phyloP scores from a whole-genome alignment of 257 asterid genomes.

The Solanum virginianum region DNA sequence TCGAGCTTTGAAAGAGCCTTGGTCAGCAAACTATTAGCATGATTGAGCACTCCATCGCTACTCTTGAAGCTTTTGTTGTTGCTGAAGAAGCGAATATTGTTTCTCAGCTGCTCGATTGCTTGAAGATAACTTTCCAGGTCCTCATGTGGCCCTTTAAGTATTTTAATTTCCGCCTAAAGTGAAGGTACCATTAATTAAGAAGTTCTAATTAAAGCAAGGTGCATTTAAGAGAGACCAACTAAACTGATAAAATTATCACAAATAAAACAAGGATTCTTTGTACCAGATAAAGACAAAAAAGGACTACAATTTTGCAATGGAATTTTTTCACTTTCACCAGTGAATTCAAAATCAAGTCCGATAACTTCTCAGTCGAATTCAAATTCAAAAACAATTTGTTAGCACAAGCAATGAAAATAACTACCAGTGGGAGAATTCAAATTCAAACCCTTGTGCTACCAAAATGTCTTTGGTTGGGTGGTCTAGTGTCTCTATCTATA shows the following conservation, averaged over 20 bases:
- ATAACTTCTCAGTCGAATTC: background rate
- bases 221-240: background rate
- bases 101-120: constrained; percentile 86
- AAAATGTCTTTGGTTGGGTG: background rate
- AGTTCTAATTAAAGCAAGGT: background rate
- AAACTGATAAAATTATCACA: background rate
- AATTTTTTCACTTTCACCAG: background rate
- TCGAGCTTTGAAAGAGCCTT: constrained; percentile 95
- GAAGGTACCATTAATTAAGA: background rate
- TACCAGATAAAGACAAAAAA: background rate
- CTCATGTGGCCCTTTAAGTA: constrained; percentile 95
- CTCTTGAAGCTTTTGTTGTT: constrained; percentile 92
- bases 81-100: constrained; percentile 73
- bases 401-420: background rate
- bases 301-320: background rate
- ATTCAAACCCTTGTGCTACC: background rate
- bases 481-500: background rate
- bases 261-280: background rate
- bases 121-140: constrained; percentile 92
- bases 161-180: constrained; percentile 88
- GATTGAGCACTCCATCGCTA: constrained; percentile 92
- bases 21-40: constrained; percentile 69
- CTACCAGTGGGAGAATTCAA: background rate
- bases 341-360: background rate
- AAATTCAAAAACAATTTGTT: background rate